These are phyloP conservation scores for Effrenium voratum DNA, from an alignment of 73 alveolate genomes.

Conservation along the genomic window DNA sequence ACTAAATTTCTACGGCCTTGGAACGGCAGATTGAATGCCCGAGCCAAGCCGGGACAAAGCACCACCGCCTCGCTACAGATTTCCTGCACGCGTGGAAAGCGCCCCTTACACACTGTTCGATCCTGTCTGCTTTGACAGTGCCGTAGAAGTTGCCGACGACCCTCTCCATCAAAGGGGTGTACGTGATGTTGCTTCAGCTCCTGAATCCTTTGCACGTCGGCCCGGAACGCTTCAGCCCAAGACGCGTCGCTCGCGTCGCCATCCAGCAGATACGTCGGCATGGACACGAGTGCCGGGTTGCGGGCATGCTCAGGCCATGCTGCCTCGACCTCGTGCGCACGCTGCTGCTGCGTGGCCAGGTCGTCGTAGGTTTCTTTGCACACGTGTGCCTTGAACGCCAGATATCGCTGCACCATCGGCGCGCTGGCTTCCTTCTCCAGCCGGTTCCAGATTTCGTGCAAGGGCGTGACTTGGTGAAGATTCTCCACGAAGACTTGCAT, in stretches of 20 bases:
- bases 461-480: background rate
- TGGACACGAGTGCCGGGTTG: background rate
- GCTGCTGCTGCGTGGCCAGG: background rate
- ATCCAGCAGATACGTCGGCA: background rate
- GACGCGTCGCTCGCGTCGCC: background rate
- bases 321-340: background rate
- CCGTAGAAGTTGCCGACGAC: background rate
- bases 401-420: background rate
- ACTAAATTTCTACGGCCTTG: background rate
- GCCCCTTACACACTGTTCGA: background rate
- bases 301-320: background rate
- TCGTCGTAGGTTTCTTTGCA: background rate
- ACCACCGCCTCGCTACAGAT: background rate
- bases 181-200: slow-evolving; percentile 5
- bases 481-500: background rate
- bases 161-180: background rate
- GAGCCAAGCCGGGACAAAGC: background rate
- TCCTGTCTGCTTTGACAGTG: background rate
- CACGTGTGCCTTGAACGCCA: background rate
- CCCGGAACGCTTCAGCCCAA: background rate
- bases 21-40: background rate
- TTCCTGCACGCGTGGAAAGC: background rate
- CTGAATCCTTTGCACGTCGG: background rate
- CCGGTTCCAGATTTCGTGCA: background rate
- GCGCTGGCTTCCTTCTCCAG: background rate